phyloP scores from a whole-genome alignment of 495 filamentous ascomycete species.

The Neurospora sp. region DNA sequence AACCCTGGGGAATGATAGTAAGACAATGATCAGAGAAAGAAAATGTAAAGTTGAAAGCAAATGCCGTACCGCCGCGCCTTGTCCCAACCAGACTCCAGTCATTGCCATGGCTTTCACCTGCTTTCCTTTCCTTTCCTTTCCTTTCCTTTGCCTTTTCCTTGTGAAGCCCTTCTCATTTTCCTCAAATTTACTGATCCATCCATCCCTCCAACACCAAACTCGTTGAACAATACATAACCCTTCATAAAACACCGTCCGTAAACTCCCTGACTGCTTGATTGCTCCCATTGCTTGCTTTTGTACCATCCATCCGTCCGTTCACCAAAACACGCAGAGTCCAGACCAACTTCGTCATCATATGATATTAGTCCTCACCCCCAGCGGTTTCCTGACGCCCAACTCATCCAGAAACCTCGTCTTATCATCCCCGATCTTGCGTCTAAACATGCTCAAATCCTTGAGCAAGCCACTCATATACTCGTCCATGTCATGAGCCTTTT shows the following conservation, averaged over 20 bases:
- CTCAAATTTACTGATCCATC: neutral
- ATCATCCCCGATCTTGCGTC: slow-evolving; percentile 74
- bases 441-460: slow-evolving; percentile 70
- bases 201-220: neutral
- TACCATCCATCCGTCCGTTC: neutral
- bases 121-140: neutral
- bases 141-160: neutral
- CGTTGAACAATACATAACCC: neutral
- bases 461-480: slow-evolving; percentile 60
- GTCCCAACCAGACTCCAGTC: neutral
- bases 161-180: neutral
- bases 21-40: neutral
- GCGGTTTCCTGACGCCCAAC: slow-evolving; percentile 13
- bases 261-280: neutral
- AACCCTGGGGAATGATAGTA: neutral
- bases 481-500: slow-evolving; percentile 50
- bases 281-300: neutral
- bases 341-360: slow-evolving; percentile 5
- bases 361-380: slow-evolving; percentile 18
- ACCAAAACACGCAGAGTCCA: neutral
- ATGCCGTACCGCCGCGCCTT: neutral
- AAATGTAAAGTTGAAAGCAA: neutral
- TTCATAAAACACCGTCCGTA: neutral
- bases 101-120: neutral
- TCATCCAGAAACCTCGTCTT: slow-evolving; percentile 40